Evolutionary conservation across 1,284 basidiomycete genomes (phyloP), one percentile per base, ranked within the genome.

Genomic region (Veloporphyrellus conicus): DNA sequence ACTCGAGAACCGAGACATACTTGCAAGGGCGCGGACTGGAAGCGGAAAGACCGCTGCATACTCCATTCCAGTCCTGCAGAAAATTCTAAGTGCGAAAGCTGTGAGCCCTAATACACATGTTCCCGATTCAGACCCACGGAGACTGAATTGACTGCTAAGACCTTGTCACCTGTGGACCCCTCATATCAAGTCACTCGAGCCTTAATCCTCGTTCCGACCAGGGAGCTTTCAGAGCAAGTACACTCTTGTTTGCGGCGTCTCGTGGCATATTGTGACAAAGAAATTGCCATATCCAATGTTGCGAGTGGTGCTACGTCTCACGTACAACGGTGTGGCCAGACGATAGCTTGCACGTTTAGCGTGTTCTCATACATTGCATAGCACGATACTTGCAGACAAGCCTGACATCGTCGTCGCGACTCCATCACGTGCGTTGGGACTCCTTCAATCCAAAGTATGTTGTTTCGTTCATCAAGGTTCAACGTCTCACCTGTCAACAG

Each of bases 11-110:
- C 82, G 84, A 42, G 96, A 99, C 68, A 89, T 99, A 45, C 79
- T 99, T 20, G 95, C 94, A 6, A 79, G 92, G 28, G 94, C 96
- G 4, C 80, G 91, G 31, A 99, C 96, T 1, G 96, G 96, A 12
- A 93, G 90, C 49, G 96, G 96, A 39, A 99, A 99, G 75, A 99
- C 96, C 0, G 90, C 91, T 1, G 93, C 96, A 3, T 99, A 99
- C 67, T 92, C 86, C 54, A 79, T 99, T 5, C 95, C 96, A 0
- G 69, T 94, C 15, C 73, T 93, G 0, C 95, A 99, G 66, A 94
- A 92, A 66, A 84, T 99, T 27, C 63, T 99, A 43, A 81, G 78
- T 54, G 77, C 79, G 5, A 95, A 95, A 77, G 72, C 71, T 64
- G 89, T 88, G 68, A 71, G 85, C 82, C 56, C 60, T 65, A 62